These are phyloP conservation scores for Cladosporium phlei DNA, from an alignment of 2,329 filamentous ascomycete genomes.

Conservation along the genomic window DNA sequence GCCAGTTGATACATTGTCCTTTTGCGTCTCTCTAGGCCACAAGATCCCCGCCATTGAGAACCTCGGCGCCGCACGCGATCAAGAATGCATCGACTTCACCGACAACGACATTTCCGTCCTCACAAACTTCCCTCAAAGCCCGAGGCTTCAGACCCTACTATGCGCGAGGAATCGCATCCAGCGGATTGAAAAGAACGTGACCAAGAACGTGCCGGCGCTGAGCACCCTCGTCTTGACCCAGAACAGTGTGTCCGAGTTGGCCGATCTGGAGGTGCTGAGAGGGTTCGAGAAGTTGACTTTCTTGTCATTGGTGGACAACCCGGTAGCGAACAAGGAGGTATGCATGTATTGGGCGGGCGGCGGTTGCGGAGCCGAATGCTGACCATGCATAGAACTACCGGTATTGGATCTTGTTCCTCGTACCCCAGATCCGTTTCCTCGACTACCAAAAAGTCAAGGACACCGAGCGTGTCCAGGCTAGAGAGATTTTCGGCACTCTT, in stretches of 20 bases:
- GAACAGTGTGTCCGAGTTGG: slow-evolving; percentile 78
- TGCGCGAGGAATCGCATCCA: slow-evolving; percentile 84
- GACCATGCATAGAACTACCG: slow-evolving; percentile 68
- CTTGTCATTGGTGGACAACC: slow-evolving; percentile 78
- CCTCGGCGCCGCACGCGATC: slow-evolving; percentile 87
- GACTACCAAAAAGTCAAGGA: slow-evolving; percentile 91
- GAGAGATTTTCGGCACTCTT: slow-evolving; percentile 74
- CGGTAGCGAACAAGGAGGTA: slow-evolving; percentile 88
- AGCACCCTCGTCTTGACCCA: slow-evolving; percentile 74
- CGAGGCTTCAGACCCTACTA: slow-evolving; percentile 79
- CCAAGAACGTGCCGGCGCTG: slow-evolving; percentile 74
- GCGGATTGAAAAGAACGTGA: slow-evolving; percentile 70
- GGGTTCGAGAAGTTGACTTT: slow-evolving; percentile 69
- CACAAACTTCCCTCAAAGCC: slow-evolving; percentile 87
- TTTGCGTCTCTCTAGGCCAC: slow-evolving; percentile 68
- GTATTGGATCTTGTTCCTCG: slow-evolving; percentile 83
- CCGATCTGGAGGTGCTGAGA: slow-evolving; percentile 77
- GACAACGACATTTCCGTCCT: slow-evolving; percentile 93
- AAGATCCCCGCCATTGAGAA: slow-evolving; percentile 98
- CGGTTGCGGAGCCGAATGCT: slow-evolving; percentile 1
- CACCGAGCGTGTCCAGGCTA: slow-evolving; percentile 69
- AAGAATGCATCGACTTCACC: slow-evolving; percentile 96
- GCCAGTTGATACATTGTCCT: slow-evolving; percentile 38
- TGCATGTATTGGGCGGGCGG: slow-evolving; percentile 30
- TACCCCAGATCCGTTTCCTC: slow-evolving; percentile 78